Conservation (phyloP, 352 stramenopile species). For the Pythium plurisporium region DNA sequence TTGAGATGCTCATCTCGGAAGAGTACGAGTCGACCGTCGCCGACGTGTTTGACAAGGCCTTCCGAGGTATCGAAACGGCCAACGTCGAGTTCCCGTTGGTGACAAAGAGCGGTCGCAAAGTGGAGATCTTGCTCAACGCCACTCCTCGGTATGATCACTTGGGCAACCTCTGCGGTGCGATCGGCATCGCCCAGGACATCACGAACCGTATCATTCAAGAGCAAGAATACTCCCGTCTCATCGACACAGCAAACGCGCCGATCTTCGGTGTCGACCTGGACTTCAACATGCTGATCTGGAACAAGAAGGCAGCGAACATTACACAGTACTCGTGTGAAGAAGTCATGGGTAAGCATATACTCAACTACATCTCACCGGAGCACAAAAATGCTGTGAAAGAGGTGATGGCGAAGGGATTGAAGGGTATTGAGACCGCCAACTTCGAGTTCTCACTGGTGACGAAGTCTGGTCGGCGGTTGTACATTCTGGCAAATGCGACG, state of each 20-base stretch:
- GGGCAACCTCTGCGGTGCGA: conserved; percentile 72
- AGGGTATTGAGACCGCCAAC: conserved; percentile 69
- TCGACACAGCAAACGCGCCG: conserved; percentile 86
- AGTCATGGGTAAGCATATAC: conserved; percentile 83
- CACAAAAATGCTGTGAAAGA: conserved; percentile 56
- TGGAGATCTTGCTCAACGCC: conserved; percentile 82
- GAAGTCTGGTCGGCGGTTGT: conserved; percentile 54
- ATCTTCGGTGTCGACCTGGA: conserved; percentile 84
- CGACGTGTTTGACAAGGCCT: conserved; percentile 46
- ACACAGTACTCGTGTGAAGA: conserved; percentile 88
- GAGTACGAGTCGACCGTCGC: conserved; percentile 41
- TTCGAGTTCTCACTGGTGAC: conserved; percentile 86
- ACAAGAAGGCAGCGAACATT: conserved; percentile 87
- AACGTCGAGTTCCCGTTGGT: conserved; percentile 88
- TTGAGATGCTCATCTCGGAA: conserved; percentile 67
- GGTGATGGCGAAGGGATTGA: conserved; percentile 63
- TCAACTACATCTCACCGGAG: conserved; percentile 83
- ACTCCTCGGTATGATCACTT: conserved; percentile 78
- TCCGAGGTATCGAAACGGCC: conserved; percentile 53
- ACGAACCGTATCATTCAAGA: conserved; percentile 82
- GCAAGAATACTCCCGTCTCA: conserved; percentile 81
- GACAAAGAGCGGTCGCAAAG: conserved; percentile 60
- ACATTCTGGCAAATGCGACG: conserved; percentile 77
- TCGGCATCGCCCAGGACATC: conserved; percentile 81
- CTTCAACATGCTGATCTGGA: conserved; percentile 85